These are phyloP conservation scores for Ganoderma lingzhi DNA, from an alignment of 1,284 basidiomycete species.

Conservation along the genomic window DNA sequence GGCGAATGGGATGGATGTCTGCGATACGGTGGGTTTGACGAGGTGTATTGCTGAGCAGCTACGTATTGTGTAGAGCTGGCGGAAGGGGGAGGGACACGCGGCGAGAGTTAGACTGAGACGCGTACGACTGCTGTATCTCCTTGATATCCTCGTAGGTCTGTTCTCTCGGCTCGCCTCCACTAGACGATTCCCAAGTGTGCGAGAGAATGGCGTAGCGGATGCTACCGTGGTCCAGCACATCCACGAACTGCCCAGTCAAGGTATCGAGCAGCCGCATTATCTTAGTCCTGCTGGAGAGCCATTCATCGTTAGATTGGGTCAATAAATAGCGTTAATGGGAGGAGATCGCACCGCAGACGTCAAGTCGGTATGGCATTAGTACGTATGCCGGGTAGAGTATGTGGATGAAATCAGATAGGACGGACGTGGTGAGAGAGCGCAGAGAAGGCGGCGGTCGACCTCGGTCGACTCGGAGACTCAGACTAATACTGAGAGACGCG, in stretches of 20 bases:
- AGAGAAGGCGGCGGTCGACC: too few species aligned
- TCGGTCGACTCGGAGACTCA: too few species aligned
- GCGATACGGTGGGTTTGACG: background rate
- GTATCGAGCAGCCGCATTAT: background rate
- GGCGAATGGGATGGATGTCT: background rate
- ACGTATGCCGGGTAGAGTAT: too few species aligned
- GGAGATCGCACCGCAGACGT: background rate
- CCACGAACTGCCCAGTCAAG: background rate
- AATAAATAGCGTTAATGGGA: too few species aligned
- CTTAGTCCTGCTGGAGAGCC: background rate
- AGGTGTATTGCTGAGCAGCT: background rate
- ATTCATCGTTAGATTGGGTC: background rate
- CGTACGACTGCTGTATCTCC: background rate
- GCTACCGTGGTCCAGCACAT: background rate
- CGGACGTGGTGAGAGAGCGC: too few species aligned
- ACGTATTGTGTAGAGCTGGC: background rate
- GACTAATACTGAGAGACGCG: too few species aligned
- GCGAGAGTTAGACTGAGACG: background rate
- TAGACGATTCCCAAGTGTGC: background rate
- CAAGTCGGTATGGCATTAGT: background rate
- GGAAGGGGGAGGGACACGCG: background rate
- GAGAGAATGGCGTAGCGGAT: conserved; percentile 1
- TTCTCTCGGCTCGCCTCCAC: background rate
- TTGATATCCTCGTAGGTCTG: conserved; percentile 3
- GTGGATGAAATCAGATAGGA: background rate